These are phyloP conservation scores for Hymenoscyphus albidus DNA, from an alignment of 2,329 filamentous ascomycete genomes.

Conservation along the genomic window DNA sequence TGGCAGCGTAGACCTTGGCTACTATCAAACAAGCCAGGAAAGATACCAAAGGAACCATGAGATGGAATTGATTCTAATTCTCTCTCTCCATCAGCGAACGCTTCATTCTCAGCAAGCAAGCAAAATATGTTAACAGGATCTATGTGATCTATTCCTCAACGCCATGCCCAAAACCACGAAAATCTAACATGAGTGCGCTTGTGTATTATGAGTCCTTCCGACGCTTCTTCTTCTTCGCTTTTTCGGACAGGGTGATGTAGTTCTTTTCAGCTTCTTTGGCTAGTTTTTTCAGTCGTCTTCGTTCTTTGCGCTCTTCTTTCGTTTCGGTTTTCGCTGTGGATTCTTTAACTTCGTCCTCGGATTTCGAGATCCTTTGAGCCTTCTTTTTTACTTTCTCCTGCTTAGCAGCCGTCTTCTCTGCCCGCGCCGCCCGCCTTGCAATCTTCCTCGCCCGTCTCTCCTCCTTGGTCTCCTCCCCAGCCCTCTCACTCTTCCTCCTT, in stretches of 20 bases:
- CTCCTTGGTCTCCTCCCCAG: constrained; percentile 25
- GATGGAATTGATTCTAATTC: constrained; percentile 10
- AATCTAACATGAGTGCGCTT: background rate
- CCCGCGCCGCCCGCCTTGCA: constrained; percentile 34
- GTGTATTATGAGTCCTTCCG: constrained; percentile 20
- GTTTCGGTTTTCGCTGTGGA: constrained; percentile 21
- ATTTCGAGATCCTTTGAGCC: constrained; percentile 19
- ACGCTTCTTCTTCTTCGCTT: constrained; percentile 32
- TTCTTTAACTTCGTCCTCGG: constrained; percentile 25
- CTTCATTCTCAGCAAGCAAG: constrained; percentile 7
- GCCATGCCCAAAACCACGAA: constrained; percentile 18
- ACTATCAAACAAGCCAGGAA: constrained; percentile 69
- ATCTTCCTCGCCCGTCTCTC: constrained; percentile 39
- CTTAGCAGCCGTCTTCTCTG: constrained; percentile 9
- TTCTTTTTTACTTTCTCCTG: constrained; percentile 12
- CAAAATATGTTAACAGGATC: constrained; percentile 15
- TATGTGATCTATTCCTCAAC: constrained; percentile 23
- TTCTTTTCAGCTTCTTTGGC: constrained; percentile 23
- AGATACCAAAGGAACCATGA: constrained; percentile 55
- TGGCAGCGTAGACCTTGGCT: constrained; percentile 88
- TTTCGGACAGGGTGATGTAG: constrained; percentile 25
- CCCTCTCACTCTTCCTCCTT: constrained; percentile 35
- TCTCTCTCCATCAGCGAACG: background rate
- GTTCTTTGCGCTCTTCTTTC: constrained; percentile 39
- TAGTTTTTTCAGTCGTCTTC: constrained; percentile 36